Evolutionary conservation across 768 basidiomycete genomes (phyloP).

Genomic region (Candolleomyces efflorescens): DNA sequence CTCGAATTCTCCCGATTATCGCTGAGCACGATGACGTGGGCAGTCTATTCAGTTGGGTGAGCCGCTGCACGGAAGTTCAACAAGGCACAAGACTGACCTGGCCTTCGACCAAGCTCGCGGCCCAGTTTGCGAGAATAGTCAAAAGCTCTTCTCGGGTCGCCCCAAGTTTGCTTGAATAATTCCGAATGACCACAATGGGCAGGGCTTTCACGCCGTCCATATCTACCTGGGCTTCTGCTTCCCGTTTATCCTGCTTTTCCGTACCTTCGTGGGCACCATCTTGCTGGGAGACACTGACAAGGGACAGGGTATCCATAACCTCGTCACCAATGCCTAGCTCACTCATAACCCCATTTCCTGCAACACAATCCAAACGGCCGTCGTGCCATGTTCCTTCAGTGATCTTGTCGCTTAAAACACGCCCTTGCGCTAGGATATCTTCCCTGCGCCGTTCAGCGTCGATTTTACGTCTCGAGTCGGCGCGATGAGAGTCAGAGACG

Average conservation of each 20-base stretch:
- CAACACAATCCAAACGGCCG: slow-evolving; percentile 76
- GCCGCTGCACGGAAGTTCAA: not conserved
- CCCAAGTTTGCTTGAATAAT: slow-evolving; percentile 61
- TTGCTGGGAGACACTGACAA: slow-evolving; percentile 9
- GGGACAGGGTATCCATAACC: slow-evolving; percentile 28
- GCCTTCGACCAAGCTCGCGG: slow-evolving; percentile 74
- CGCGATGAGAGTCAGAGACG: slow-evolving; percentile 49
- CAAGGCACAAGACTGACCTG: slow-evolving; percentile 41
- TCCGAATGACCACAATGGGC: slow-evolving; percentile 84
- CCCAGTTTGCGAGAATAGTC: slow-evolving; percentile 79
- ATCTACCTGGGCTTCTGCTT: slow-evolving; percentile 26
- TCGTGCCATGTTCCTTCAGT: slow-evolving; percentile 78
- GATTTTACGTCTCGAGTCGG: slow-evolving; percentile 35
- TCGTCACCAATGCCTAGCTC: slow-evolving; percentile 87
- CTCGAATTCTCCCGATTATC: slow-evolving; percentile 89
- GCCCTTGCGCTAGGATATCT: slow-evolving; percentile 34
- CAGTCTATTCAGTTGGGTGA: slow-evolving; percentile 46
- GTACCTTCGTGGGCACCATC: not conserved
- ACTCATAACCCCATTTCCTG: slow-evolving; percentile 82
- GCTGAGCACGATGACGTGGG: slow-evolving; percentile 88
- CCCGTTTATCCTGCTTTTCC: slow-evolving; percentile 11
- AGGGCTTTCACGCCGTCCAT: slow-evolving; percentile 53
- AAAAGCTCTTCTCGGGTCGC: slow-evolving; percentile 64
- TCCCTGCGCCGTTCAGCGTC: slow-evolving; percentile 32
- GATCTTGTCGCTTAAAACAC: slow-evolving; percentile 42